Evolutionary conservation across 192 early-diverging fungal genomes (phyloP).

Genomic region (Ambispora gerdemannii): DNA sequence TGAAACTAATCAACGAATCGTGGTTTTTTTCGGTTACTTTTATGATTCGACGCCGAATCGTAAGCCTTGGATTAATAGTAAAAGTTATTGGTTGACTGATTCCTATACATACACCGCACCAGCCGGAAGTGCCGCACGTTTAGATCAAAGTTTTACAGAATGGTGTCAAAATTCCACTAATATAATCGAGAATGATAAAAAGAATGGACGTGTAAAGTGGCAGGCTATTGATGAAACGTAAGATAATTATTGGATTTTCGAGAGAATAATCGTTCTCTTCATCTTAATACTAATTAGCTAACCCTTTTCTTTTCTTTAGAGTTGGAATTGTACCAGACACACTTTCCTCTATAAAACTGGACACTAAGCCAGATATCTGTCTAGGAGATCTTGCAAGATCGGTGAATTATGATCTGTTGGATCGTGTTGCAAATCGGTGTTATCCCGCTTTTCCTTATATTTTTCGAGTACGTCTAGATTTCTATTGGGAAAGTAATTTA

Average conservation of each 20-base stretch:
- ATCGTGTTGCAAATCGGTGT: conserved; percentile 30
- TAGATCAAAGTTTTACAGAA: conserved; percentile 33
- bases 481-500: conserved; percentile 42
- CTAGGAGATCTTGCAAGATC: conserved; percentile 32
- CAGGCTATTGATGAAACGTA: conserved; percentile 44
- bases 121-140: conserved; percentile 21
- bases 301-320: background rate
- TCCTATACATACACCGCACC: conserved; percentile 31
- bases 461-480: conserved; percentile 39
- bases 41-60: conserved; percentile 31
- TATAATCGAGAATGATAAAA: conserved; percentile 22
- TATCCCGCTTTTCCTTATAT: conserved; percentile 37
- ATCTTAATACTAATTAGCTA: background rate
- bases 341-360: background rate
- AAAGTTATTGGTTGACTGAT: conserved; percentile 34
- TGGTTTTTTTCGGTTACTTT: conserved; percentile 35
- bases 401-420: conserved; percentile 33
- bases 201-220: conserved; percentile 30
- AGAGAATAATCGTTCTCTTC: background rate
- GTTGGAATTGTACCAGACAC: background rate
- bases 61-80: conserved; percentile 37
- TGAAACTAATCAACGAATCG: conserved; percentile 34
- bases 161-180: conserved; percentile 19
- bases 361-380: conserved; percentile 17
- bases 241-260: background rate